phyloP scores from a whole-genome alignment of 1,284 basidiomycete genomes.

The Takashimella koratensis region DNA sequence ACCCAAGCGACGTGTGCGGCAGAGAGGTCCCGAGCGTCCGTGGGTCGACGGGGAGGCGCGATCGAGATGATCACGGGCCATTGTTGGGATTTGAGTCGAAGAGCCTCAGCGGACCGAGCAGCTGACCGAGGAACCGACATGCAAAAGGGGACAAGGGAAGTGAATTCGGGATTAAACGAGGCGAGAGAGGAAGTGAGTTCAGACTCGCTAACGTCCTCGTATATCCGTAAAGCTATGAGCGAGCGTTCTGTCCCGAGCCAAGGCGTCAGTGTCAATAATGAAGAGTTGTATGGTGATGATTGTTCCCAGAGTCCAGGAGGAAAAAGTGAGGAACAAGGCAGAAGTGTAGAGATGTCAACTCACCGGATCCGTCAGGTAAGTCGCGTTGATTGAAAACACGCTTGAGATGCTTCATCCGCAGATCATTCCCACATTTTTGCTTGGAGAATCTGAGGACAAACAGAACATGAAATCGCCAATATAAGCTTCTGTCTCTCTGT shows the following conservation, averaged over 20 bases:
- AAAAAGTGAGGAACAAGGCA: too few species aligned
- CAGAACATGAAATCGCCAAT: not conserved
- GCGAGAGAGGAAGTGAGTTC: not conserved
- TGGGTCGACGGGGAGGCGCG: slow-evolving; percentile 60
- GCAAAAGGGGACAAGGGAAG: slow-evolving; percentile 52
- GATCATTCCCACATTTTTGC: slow-evolving; percentile 54
- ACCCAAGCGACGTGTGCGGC: slow-evolving; percentile 66
- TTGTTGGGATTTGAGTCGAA: slow-evolving; percentile 61
- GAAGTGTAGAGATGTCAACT: too few species aligned
- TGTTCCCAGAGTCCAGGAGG: too few species aligned
- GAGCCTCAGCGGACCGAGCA: slow-evolving; percentile 66
- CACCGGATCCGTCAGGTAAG: not conserved
- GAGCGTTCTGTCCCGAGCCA: slow-evolving; percentile 21
- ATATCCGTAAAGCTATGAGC: slow-evolving; percentile 32
- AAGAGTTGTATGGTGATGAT: too few species aligned
- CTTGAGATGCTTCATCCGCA: slow-evolving; percentile 68
- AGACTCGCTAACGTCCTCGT: slow-evolving; percentile 10
- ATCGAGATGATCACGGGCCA: slow-evolving; percentile 83
- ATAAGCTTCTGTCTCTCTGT: too few species aligned
- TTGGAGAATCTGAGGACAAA: slow-evolving; percentile 22
- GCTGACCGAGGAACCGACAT: slow-evolving; percentile 64
- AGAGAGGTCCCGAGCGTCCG: slow-evolving; percentile 57
- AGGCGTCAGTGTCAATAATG: too few species aligned
- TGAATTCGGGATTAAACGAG: not conserved
- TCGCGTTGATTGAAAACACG: slow-evolving; percentile 52